phyloP scores from a whole-genome alignment of 352 stramenopile genomes.

The Globisporangium iwayamae region DNA sequence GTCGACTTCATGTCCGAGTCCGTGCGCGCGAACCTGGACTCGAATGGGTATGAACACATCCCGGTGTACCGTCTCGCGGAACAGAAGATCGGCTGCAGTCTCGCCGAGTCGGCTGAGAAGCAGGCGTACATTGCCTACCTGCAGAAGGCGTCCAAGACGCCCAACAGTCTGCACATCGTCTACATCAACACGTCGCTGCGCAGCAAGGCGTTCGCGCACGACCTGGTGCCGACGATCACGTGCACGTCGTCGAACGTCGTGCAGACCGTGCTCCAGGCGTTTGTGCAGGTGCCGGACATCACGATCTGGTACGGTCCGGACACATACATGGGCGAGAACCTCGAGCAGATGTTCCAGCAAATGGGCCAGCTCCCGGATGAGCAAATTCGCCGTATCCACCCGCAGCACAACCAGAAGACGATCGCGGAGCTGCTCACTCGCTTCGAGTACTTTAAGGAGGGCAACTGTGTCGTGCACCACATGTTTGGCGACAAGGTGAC shows the following conservation, averaged over 20 bases:
- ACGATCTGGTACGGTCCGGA: slow-evolving; percentile 93
- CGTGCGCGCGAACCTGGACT: slow-evolving; percentile 91
- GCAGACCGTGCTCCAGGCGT: slow-evolving; percentile 94
- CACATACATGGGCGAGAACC: slow-evolving; percentile 98
- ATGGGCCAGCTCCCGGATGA: slow-evolving; percentile 75
- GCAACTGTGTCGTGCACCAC: slow-evolving; percentile 98
- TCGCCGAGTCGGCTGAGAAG: slow-evolving; percentile 93
- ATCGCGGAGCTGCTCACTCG: slow-evolving; percentile 80
- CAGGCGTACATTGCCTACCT: slow-evolving; percentile 93
- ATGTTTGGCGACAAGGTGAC: slow-evolving; percentile 97
- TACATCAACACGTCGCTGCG: slow-evolving; percentile 98
- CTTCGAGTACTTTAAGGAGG: slow-evolving; percentile 94
- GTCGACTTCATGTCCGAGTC: slow-evolving; percentile 99
- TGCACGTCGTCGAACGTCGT: slow-evolving; percentile 97
- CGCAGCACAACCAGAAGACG: slow-evolving; percentile 75
- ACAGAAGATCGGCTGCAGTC: slow-evolving; percentile 92
- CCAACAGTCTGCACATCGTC: slow-evolving; percentile 94
- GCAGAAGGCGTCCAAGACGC: slow-evolving; percentile 80
- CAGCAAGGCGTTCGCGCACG: slow-evolving; percentile 93
- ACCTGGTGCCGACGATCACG: slow-evolving; percentile 95
- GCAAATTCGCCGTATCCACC: slow-evolving; percentile 83
- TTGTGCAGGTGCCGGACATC: slow-evolving; percentile 89
- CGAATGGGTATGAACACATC: slow-evolving; percentile 89
- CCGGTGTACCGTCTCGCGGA: slow-evolving; percentile 94
- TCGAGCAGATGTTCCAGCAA: slow-evolving; percentile 92